Evolutionary conservation across 495 filamentous ascomycete genomes (phyloP), one percentile per base, ranked within the genome.

Genomic region (Podospora bellae-mahoneyi): DNA sequence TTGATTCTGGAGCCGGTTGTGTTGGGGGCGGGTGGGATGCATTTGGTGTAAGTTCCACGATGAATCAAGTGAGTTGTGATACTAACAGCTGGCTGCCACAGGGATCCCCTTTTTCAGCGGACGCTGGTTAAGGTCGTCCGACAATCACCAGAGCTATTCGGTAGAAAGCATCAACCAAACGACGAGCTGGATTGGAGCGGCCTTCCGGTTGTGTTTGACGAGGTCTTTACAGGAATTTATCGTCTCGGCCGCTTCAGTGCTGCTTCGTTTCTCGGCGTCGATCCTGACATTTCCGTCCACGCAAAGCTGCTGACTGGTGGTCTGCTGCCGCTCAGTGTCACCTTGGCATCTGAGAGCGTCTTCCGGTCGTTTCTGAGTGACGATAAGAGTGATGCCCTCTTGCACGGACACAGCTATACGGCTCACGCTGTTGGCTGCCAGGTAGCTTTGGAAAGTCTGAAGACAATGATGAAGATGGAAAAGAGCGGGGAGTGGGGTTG

Each of bases 361-460:
- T 94, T 91, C 72, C 68, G 85, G n/a, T 84, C 87, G 2, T 93
- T 93, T 69, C 76, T 85, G 3, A 86, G 86, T 30, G 81, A 82
- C 0, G 84, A 90, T 53, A 93, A 92, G 79, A 84, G 83, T 15
- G 88, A 91, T 66, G 91, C 90, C 0, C 76, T 94, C 44, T 81
- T 94, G 44, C 91, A 94, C 70, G 91, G 91, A 0, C 91, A 94
- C 77, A 92, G 89, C 72, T 94, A 94, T 71, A 94, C 91, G 0
- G 91, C 90, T 3, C 90, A 94, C 74, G 81, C 91, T 0, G 83
- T 93, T 9, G 91, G 91, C 0, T 94, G 91, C 69, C 84, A 87
- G 16, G 90, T 93, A 15, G 91, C 90, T 0, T 78, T 85, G 16
- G 83, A 85, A 27, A 87, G 85, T 7, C 66, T 93, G 54, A 76